Evolutionary conservation across 345 rosid genomes (phyloP).

Genomic region (Corymbia maculata): DNA sequence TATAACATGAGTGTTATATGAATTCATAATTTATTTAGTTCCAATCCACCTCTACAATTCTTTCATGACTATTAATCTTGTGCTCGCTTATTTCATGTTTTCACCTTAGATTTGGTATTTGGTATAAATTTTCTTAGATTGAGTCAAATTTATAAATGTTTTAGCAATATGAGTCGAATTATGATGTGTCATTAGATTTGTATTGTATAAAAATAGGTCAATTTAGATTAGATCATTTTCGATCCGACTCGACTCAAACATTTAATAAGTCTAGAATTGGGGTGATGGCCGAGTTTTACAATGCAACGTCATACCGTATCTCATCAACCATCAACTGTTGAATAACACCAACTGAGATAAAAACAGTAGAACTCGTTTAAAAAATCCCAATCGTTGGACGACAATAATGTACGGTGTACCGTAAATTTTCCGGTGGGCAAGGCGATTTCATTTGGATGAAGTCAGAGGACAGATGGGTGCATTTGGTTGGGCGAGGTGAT

Average conservation of each 20-base stretch:
- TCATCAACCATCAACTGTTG: neutral
- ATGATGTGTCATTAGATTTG: no score
- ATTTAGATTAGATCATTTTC: rapidly evolving
- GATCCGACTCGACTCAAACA: rapidly evolving
- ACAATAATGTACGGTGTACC: neutral
- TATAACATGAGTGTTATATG: rapidly evolving
- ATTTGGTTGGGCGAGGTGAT: neutral
- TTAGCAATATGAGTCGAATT: no score
- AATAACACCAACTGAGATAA: neutral
- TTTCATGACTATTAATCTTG: no score
- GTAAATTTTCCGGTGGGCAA: neutral
- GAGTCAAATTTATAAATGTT: neutral
- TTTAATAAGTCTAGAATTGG: neutral
- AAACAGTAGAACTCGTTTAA: neutral
- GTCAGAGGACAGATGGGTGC: neutral
- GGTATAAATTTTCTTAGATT: neutral
- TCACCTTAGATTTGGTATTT: neutral
- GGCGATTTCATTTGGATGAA: neutral
- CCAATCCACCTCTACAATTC: rapidly evolving
- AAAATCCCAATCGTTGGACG: neutral
- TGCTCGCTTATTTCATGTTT: neutral
- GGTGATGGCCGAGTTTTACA: neutral
- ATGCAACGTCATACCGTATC: neutral
- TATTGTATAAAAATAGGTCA: no score
- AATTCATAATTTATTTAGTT: no score